Percentiles rank a stretch among this genome's conserved stretches.
phyloP scores from a whole-genome alignment of 176 grass and related monocot genomes.

The Phyllostachys edulis region DNA sequence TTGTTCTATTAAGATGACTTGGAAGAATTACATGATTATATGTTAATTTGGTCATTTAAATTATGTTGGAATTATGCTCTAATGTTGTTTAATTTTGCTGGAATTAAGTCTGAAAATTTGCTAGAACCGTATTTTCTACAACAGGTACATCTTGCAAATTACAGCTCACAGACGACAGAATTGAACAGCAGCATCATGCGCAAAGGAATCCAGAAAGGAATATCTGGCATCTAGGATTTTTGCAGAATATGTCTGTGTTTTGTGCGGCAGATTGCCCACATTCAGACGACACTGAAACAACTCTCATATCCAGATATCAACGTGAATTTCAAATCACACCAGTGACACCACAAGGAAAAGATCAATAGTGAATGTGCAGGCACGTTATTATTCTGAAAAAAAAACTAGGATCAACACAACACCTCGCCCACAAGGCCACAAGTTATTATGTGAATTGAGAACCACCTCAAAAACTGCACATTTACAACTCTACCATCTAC shows the following conservation, averaged over 20 bases:
- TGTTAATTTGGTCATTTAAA: no score
- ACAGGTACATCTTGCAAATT: not conserved
- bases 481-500: constrained; percentile 48
- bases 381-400: constrained; percentile 41
- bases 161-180: not conserved
- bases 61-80: no score
- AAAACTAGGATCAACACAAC: constrained; percentile 16
- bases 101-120: no score
- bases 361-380: not conserved
- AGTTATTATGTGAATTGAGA: constrained; percentile 20
- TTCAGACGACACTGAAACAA: not conserved
- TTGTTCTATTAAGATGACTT: no score
- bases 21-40: no score
- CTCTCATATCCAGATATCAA: not conserved
- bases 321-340: not conserved
- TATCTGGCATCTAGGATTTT: not conserved
- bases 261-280: not conserved
- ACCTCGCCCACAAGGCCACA: constrained; percentile 10
- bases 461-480: constrained; percentile 44
- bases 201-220: not conserved
- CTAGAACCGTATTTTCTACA: no score
- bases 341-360: constrained; percentile 2
- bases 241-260: not conserved
- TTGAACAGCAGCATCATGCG: not conserved
- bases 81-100: no score